Base-by-base conservation (phyloP, 2,329 filamentous ascomycete species). In the Colletotrichum camelliae region DNA sequence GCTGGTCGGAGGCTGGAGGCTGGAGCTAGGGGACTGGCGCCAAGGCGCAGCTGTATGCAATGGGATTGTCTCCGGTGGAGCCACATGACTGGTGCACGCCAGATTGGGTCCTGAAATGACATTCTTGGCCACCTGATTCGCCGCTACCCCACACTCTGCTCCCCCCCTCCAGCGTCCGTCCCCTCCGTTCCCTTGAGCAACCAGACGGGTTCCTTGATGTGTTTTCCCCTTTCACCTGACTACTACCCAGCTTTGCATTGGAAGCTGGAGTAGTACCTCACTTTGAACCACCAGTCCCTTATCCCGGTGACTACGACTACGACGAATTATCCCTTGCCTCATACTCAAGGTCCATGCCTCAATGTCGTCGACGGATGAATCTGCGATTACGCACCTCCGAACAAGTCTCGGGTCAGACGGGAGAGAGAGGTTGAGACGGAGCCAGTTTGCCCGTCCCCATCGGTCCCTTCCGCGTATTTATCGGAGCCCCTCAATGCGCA, bases 141-240 rank as follows among this genome's bases (percentile, higher is more conserved):
- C 74, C 52, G 71, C 65, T 77, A 78, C 77, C 77, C 77, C 76
- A 78, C 76, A 74, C 58, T 67, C 62, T 74, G 73, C 73, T 72
- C n/a, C 43, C 43, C 43, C 43, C 43, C 43, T 21, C 43, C 43
- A 48, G 43, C n/a, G 43, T 48, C 43, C 43, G 61, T 37, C 16
- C 66, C 70, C 70, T 27, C 33, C 43, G 64, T 52, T 72, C 52
- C 35, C 6, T 62, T n/a, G 31, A 43, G 33, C 43, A 52, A 52
- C 43, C 43, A 13, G n/a, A n/a, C 43, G 43, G 43, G 43, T 21
- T n/a, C 43, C n/a, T 52, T 21, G 43, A n/a, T 52, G 43, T 48
- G n/a, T 52, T 52, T 52, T 52, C n/a, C 43, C 43, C 43, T 52
- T 52, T 21, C n/a, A 21, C 43, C 33, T 33, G 12, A n/a, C 12